Base-by-base conservation (phyloP, 2,329 filamentous ascomycete species). In the Emydomyces testavorans region DNA sequence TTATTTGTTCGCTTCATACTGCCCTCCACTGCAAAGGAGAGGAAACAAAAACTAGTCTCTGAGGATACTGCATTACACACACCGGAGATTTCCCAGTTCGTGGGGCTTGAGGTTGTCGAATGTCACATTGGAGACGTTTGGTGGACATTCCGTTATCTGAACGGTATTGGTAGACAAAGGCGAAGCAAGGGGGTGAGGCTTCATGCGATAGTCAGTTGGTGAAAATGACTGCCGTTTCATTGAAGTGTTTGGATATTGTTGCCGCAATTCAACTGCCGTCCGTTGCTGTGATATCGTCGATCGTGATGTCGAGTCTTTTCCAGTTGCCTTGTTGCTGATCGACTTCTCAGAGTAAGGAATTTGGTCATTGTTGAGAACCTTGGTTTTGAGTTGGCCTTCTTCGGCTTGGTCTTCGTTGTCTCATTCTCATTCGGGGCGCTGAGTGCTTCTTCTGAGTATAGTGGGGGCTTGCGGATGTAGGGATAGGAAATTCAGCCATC, bases 1-100 rank as follows among this genome's bases (percentile, higher is more conserved):
- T 89, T 69, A 79, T 94, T 95, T 94, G 85, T 83, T 77, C 85
- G 85, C 76, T 80, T 74, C 62, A 73, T 81, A 78, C 77, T 66
- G 63, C 62, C 59, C 62, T 56, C 53, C 60, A 41, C 50, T 55
- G 16, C 2, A 13, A n/a, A 32, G 79, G 79, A 80, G 83, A 81
- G 84, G 82, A 89, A 72, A 83, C 83, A 94, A 94, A 95, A 88
- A 92, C 85, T 71, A 80, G 82, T 94, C 86, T 82, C 74, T 65
- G 83, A 85, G 80, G 84, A 82, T 78, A 82, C 77, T 85, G 86
- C 83, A 76, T 72, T 63, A 77, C 84, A 81, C 62, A 87, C 82
- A 59, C 74, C 85, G 89, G 79, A 82, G 10, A 37, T 52, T 63
- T 57, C 34, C 34, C 42, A 26, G 34, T 20, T 20, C 6, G 21